These are phyloP conservation scores for Juglanconis sp. DNA, from an alignment of 2,329 filamentous ascomycete genomes.

Conservation along the genomic window DNA sequence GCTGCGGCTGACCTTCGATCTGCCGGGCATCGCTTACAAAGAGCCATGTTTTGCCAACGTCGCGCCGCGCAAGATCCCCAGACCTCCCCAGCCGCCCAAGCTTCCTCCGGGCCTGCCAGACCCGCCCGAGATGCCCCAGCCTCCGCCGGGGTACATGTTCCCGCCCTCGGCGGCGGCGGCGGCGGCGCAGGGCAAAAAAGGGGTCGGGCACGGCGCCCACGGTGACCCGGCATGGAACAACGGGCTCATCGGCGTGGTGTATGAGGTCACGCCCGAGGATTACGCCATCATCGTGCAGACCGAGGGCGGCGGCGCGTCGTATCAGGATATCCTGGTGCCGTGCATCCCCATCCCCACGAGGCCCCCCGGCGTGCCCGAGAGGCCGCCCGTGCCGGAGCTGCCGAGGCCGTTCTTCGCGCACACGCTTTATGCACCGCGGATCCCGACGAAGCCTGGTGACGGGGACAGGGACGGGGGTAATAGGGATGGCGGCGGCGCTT, in stretches of 20 bases:
- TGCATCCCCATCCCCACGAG: slow-evolving; percentile 67
- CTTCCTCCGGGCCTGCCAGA: slow-evolving; percentile 28
- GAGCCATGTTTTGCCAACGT: slow-evolving; percentile 94
- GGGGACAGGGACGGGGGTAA: slow-evolving; percentile 14
- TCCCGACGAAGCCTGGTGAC: slow-evolving; percentile 34
- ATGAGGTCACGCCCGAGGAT: slow-evolving; percentile 83
- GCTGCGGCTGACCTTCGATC: slow-evolving; percentile 76
- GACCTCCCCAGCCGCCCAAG: slow-evolving; percentile 27
- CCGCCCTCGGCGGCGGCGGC: slow-evolving; percentile 1
- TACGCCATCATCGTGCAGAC: slow-evolving; percentile 85
- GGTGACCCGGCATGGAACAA: slow-evolving; percentile 67
- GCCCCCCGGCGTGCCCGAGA: slow-evolving; percentile 58
- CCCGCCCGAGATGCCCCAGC: slow-evolving; percentile 25
- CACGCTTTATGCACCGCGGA: slow-evolving; percentile 71
- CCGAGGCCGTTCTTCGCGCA: slow-evolving; percentile 73
- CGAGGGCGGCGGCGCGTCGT: slow-evolving; percentile 83
- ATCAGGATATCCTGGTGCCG: slow-evolving; percentile 76
- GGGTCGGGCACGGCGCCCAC: slow-evolving; percentile 25
- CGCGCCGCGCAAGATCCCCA: slow-evolving; percentile 53
- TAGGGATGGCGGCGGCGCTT: background rate
- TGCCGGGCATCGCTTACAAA: slow-evolving; percentile 78
- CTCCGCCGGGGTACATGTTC: slow-evolving; percentile 12
- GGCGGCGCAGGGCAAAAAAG: background rate
- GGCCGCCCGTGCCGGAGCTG: slow-evolving; percentile 50
- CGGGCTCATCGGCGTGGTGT: slow-evolving; percentile 87